Conservation (phyloP, 331 rosid species). For the Ulmus americana region DNA sequence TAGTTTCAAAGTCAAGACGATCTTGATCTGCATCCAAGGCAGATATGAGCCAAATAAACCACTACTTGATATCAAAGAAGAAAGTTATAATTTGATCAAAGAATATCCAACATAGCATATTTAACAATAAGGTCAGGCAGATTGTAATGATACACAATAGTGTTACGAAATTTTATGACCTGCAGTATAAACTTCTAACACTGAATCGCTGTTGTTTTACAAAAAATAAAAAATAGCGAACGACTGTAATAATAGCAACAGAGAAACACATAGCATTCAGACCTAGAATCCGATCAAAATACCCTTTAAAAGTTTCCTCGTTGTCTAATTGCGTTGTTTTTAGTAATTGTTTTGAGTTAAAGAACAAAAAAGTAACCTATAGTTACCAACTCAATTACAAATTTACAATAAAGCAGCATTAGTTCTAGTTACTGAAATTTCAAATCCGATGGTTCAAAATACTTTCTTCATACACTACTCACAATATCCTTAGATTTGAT, state of each 20-base stretch:
- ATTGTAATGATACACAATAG: background rate
- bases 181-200: background rate
- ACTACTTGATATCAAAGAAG: background rate
- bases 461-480: background rate
- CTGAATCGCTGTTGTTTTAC: background rate
- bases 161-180: background rate
- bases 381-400: background rate
- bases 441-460: background rate
- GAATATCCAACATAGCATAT: background rate
- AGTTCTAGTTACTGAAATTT: background rate
- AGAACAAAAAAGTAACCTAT: background rate
- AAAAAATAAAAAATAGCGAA: too few species aligned
- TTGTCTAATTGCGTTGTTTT: background rate
- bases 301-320: background rate
- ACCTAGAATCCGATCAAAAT: background rate
- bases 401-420: background rate
- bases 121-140: background rate
- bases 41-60: constrained; percentile 2
- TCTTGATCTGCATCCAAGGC: constrained; percentile 56
- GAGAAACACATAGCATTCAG: too few species aligned
- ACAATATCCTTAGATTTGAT: background rate
- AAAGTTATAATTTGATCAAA: background rate
- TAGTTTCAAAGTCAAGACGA: constrained; percentile 59
- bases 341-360: background rate
- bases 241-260: background rate